phyloP scores from a whole-genome alignment of 1,139 yeast genomes.

The Debaryomyces psychrophilus region DNA sequence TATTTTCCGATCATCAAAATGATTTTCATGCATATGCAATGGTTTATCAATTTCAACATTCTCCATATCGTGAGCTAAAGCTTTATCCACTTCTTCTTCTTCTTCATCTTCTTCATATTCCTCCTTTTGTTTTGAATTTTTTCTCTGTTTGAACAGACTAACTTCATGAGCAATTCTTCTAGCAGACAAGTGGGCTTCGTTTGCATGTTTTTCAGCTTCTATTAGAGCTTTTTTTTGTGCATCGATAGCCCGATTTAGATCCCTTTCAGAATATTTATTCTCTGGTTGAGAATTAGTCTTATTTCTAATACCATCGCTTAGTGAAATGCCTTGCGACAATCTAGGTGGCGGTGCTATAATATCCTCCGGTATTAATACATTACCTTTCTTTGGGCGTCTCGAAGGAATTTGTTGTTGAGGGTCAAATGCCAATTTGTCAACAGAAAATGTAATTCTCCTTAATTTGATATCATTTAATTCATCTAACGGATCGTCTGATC shows the following conservation, averaged over 20 bases:
- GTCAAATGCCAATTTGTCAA: slow-evolving; percentile 67
- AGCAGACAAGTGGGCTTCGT: slow-evolving; percentile 74
- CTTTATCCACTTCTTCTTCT: slow-evolving; percentile 27
- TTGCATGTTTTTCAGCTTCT: slow-evolving; percentile 72
- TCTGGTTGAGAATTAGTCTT: slow-evolving; percentile 21
- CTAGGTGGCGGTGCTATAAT: slow-evolving; percentile 63
- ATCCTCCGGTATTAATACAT: slow-evolving; percentile 77
- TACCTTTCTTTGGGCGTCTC: slow-evolving; percentile 77
- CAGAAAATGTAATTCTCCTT: slow-evolving; percentile 74
- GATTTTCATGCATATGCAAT: slow-evolving; percentile 67
- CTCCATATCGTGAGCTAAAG: slow-evolving; percentile 22
- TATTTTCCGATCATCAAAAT: slow-evolving; percentile 34
- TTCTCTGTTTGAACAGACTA: slow-evolving; percentile 34
- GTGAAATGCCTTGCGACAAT: slow-evolving; percentile 63
- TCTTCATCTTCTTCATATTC: slow-evolving; percentile 32
- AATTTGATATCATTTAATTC: slow-evolving; percentile 44
- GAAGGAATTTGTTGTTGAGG: slow-evolving; percentile 98
- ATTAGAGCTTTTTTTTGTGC: slow-evolving; percentile 55
- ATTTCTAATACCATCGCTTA: slow-evolving; percentile 32
- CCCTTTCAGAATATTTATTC: slow-evolving; percentile 50
- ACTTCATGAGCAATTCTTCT: slow-evolving; percentile 70
- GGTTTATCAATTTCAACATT: slow-evolving; percentile 55
- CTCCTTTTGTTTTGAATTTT: slow-evolving; percentile 17
- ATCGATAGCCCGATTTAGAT: slow-evolving; percentile 58
- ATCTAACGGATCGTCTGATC: slow-evolving; percentile 39